Evolutionary conservation across 768 basidiomycete genomes (phyloP).

Genomic region (Amanita pseudoporphyria): DNA sequence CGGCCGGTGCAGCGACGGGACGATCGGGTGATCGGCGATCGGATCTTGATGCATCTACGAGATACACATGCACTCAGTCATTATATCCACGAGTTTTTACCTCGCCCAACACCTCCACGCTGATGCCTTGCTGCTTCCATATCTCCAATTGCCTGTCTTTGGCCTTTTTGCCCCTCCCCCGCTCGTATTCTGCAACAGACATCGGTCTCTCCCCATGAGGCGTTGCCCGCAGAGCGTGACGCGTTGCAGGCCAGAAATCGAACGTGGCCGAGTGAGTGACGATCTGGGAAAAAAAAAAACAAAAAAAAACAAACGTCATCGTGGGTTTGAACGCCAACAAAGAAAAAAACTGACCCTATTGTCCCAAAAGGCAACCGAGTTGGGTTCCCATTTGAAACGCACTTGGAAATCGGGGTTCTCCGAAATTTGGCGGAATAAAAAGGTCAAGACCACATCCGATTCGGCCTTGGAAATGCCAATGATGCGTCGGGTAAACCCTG

Average conservation of each 20-base stretch:
- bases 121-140: slow-evolving; percentile 58
- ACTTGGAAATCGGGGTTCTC: slow-evolving; percentile 68
- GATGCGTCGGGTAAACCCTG: slow-evolving; percentile 75
- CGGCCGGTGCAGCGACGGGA: slow-evolving; percentile 11
- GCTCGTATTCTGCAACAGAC: slow-evolving; percentile 67
- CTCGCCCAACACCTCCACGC: slow-evolving; percentile 27
- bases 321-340: too few relatives aligned
- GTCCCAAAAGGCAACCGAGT: slow-evolving; percentile 82
- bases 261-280: slow-evolving; percentile 75
- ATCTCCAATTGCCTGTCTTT: slow-evolving; percentile 67
- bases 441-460: slow-evolving; percentile 61
- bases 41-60: not conserved
- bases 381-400: slow-evolving; percentile 67
- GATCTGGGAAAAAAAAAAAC: slow-evolving; percentile 27
- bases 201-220: slow-evolving; percentile 72
- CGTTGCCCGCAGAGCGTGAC: slow-evolving; percentile 74
- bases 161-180: slow-evolving; percentile 51
- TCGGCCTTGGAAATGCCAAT: slow-evolving; percentile 74
- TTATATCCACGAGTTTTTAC: slow-evolving; percentile 19
- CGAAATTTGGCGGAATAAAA: slow-evolving; percentile 64
- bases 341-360: slow-evolving; percentile 62
- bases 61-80: not conserved
- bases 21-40: not conserved
- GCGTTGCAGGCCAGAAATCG: slow-evolving; percentile 70
- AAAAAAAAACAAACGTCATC: not conserved